Conservation (phyloP, 306 rosid species). For the Mimosa bimucronata region DNA sequence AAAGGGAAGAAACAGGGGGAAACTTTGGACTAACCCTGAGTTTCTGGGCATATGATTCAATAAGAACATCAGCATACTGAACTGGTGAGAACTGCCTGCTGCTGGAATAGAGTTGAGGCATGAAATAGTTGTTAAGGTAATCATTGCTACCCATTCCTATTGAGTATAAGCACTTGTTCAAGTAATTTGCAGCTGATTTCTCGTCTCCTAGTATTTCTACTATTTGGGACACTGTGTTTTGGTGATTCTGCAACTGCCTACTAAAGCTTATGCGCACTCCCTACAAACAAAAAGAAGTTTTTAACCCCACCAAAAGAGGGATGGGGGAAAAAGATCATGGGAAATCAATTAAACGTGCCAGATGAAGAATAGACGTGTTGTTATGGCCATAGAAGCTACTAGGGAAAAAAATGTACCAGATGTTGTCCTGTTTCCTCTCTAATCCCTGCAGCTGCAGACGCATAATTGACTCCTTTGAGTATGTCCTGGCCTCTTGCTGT, state of each 20-base stretch:
- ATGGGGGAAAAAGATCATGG: not conserved
- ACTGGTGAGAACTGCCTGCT: slow-evolving; percentile 68
- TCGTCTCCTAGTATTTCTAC: slow-evolving; percentile 63
- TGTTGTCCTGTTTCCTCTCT: slow-evolving; percentile 95
- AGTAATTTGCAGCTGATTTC: slow-evolving; percentile 59
- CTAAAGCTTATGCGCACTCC: slow-evolving; percentile 82
- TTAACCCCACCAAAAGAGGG: not conserved
- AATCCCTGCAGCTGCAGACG: slow-evolving; percentile 96
- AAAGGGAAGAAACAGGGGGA: not conserved
- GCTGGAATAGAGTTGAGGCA: slow-evolving; percentile 67
- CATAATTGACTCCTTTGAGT: slow-evolving; percentile 81
- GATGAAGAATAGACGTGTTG: not conserved
- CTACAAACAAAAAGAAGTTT: slow-evolving; percentile 36
- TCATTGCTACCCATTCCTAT: slow-evolving; percentile 93
- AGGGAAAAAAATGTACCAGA: slow-evolving; percentile 48
- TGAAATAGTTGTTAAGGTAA: slow-evolving; percentile 94
- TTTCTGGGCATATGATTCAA: slow-evolving; percentile 67
- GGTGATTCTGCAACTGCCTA: slow-evolving; percentile 78
- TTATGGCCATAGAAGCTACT: not conserved
- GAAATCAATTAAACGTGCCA: not conserved
- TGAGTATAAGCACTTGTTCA: slow-evolving; percentile 79
- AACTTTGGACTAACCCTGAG: slow-evolving; percentile 49
- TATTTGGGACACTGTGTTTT: slow-evolving; percentile 65
- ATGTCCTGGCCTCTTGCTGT: slow-evolving; percentile 65
- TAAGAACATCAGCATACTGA: slow-evolving; percentile 66